Base-by-base conservation (phyloP, 139 green algal species). In the Haematococcus lacustris region DNA sequence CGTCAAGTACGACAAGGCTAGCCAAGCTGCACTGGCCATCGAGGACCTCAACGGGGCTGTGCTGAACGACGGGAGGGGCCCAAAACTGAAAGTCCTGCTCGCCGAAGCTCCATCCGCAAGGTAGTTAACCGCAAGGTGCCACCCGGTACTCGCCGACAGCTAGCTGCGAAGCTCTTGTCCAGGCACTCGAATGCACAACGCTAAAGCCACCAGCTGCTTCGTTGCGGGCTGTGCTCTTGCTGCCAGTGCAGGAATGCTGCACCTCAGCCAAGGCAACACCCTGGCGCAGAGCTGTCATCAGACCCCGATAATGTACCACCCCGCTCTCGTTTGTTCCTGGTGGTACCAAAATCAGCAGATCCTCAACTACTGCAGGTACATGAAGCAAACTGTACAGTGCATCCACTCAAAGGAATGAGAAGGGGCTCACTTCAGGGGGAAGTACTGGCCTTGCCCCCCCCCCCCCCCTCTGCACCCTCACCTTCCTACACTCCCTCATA, bases 341-440 rank as follows among this genome's bases (percentile, higher is more conserved):
- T 97, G 13, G 91, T 96, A 17, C 92, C 92, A 50, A 94, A 95
- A 77, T n/a, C n/a, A n/a, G n/a, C n/a, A n/a, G n/a, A n/a, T n/a
- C n/a, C 78, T 0, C 33, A 71, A 4, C 43, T 84, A 30, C 91
- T 96, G 23, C 83, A 94, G 79, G 89, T 87, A n/a, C n/a, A n/a
- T n/a, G n/a, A n/a, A n/a, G n/a, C n/a, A n/a, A n/a, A n/a, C n/a
- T n/a, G n/a, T n/a, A n/a, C n/a, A n/a, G n/a, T n/a, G n/a, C n/a
- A n/a, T n/a, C n/a, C n/a, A n/a, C n/a, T n/a, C n/a, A n/a, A n/a
- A n/a, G n/a, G n/a, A n/a, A n/a, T n/a, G n/a, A n/a, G n/a, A n/a
- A n/a, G n/a, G n/a, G n/a, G n/a, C n/a, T n/a, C n/a, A n/a, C n/a
- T n/a, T n/a, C n/a, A 66, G 28, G 59, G 59, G 26, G 23, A 23